Evolutionary conservation across 1,284 basidiomycete genomes (phyloP).

Genomic region (Cutaneotrichosporon curvatum): DNA sequence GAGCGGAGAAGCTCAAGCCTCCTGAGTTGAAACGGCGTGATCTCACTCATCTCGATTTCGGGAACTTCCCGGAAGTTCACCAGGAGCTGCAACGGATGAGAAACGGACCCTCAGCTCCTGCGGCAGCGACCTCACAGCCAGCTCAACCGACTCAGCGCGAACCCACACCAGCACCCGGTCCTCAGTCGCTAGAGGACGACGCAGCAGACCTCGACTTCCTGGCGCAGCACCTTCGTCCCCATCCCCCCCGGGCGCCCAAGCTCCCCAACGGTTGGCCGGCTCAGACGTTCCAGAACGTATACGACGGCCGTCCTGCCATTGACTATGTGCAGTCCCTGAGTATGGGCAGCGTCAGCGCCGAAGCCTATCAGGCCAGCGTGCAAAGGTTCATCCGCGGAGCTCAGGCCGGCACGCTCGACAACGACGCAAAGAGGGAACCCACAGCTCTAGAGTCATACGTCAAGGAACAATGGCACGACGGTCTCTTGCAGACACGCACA

Average conservation of each 20-base stretch:
- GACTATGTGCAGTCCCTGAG: conserved; percentile 29
- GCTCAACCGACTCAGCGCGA: background rate
- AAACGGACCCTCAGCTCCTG: background rate
- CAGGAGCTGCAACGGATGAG: conserved; percentile 14
- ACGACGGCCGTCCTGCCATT: conserved; percentile 19
- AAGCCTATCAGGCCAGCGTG: conserved; percentile 39
- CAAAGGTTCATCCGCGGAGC: conserved; percentile 38
- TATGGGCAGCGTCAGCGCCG: conserved; percentile 31
- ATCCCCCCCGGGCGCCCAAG: background rate
- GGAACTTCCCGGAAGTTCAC: conserved; percentile 30
- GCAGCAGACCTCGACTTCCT: conserved; percentile 22
- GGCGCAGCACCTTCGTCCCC: conserved; percentile 27
- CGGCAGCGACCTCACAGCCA: background rate
- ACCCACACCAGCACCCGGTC: no score
- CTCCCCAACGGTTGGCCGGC: conserved; percentile 2
- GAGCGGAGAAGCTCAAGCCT: conserved; percentile 10
- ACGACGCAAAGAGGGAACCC: background rate
- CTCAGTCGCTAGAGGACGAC: background rate
- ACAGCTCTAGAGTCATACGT: conserved; percentile 17
- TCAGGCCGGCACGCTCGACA: conserved; percentile 11
- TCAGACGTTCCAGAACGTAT: conserved; percentile 28
- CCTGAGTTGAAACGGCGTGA: conserved; percentile 21
- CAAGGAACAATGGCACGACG: conserved; percentile 21
- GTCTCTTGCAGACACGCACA: conserved; percentile 17
- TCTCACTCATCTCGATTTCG: conserved; percentile 26